Conservation (phyloP, 805 yeast genomes). For the Kuraishia floccosa region DNA sequence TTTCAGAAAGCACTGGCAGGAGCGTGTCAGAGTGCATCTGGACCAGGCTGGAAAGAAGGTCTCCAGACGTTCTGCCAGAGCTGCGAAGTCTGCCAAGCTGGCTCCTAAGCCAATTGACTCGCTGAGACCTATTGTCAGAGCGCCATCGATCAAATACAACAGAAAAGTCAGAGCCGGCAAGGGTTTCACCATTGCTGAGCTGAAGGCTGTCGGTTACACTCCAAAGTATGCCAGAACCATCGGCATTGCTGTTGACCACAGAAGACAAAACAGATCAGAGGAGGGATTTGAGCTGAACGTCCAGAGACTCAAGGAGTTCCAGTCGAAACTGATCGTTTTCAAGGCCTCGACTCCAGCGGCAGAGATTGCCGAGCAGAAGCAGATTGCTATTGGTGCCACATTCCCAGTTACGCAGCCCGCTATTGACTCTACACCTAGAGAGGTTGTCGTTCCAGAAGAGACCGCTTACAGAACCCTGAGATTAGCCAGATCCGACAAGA, state of each 20-base stretch:
- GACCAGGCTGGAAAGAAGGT: constrained; percentile 99
- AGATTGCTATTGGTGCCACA: constrained; percentile 60
- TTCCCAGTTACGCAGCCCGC: constrained; percentile 88
- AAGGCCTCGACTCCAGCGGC: constrained; percentile 76
- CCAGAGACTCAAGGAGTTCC: constrained; percentile 93
- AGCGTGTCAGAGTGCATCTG: constrained; percentile 98
- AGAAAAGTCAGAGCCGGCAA: constrained; percentile 99
- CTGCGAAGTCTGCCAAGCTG: constrained; percentile 82
- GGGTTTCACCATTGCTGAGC: constrained; percentile 97
- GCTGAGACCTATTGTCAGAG: constrained; percentile 96
- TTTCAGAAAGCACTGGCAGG: constrained; percentile 99
- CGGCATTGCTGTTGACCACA: constrained; percentile 99
- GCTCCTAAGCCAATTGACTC: constrained; percentile 98
- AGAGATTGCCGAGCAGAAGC: constrained; percentile 54
- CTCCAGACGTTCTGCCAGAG: constrained; percentile 92
- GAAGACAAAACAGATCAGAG: constrained; percentile 97
- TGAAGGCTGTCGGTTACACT: constrained; percentile 94
- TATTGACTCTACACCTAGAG: constrained; percentile 73
- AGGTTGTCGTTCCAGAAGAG: constrained; percentile 63
- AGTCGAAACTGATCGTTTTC: constrained; percentile 90
- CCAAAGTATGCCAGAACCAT: constrained; percentile 95
- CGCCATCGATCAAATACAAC: constrained; percentile 98
- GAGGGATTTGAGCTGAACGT: constrained; percentile 94
- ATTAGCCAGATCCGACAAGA: constrained; percentile 90
- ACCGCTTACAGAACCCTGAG: constrained; percentile 92